Conservation (phyloP, 805 yeast species). For the Metschnikowia gelsemii region DNA sequence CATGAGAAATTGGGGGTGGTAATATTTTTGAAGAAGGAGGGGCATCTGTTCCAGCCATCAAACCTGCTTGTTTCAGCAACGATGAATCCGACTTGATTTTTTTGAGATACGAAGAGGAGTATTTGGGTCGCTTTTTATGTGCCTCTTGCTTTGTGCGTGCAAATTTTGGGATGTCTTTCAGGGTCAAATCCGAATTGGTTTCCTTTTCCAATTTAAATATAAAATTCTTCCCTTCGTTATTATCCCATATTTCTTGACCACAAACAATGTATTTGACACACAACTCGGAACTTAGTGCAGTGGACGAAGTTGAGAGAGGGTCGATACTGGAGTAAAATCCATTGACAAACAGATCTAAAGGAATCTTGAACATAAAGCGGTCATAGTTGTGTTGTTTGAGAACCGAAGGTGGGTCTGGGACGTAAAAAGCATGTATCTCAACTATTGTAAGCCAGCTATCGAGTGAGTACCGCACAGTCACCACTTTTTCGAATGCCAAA, state of each 20-base stretch:
- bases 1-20: background rate
- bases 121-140: conserved; percentile 31
- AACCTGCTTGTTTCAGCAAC: background rate
- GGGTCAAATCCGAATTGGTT: background rate
- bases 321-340: conserved; percentile 6
- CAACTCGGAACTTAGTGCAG: conserved; percentile 35
- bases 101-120: conserved; percentile 38
- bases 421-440: conserved; percentile 64
- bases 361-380: conserved; percentile 66
- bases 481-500: conserved; percentile 62
- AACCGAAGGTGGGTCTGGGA: conserved; percentile 52
- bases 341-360: conserved; percentile 29
- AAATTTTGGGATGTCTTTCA: conserved; percentile 9
- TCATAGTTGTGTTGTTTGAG: conserved; percentile 58
- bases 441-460: conserved; percentile 77
- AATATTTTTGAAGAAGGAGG: background rate
- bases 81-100: conserved; percentile 30
- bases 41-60: background rate
- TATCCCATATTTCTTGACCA: conserved; percentile 72
- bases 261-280: conserved; percentile 57
- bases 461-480: conserved; percentile 69
- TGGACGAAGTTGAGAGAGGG: conserved; percentile 10
- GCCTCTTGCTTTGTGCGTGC: conserved; percentile 18
- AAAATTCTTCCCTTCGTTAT: conserved; percentile 62
- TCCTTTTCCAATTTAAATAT: conserved; percentile 32